A percentile compares a stretch with the other conserved stretches of the same genome.
Evolutionary conservation across 805 yeast genomes (phyloP).

Genomic region (Candida xiaguanensis): DNA sequence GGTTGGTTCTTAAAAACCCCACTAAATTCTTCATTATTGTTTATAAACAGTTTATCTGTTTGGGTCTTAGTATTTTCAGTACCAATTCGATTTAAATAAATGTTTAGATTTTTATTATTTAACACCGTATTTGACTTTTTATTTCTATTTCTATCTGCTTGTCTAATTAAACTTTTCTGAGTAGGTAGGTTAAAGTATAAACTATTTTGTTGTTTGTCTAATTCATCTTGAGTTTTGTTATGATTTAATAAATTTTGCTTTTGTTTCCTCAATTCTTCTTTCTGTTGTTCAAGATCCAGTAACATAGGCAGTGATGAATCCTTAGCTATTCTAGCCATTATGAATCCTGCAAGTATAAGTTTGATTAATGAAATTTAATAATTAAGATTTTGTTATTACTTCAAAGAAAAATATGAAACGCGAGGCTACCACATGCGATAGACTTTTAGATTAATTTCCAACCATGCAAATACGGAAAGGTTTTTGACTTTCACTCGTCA

Average conservation of each 20-base stretch:
- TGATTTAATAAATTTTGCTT: constrained; percentile 1
- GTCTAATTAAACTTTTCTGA: constrained; percentile 2
- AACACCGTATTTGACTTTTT: not conserved
- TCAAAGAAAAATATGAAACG: too few relatives aligned
- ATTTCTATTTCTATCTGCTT: constrained; percentile 4
- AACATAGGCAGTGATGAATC: not conserved
- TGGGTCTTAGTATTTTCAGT: not conserved
- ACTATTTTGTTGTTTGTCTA: constrained; percentile 5
- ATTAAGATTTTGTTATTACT: too few relatives aligned
- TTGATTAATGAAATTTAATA: too few relatives aligned
- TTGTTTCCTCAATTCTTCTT: constrained; percentile 5
- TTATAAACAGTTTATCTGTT: too few relatives aligned
- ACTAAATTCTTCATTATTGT: constrained; percentile 5
- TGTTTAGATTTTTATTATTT: not conserved
- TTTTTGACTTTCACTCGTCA: too few relatives aligned
- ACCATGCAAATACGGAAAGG: too few relatives aligned
- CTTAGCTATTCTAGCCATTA: not conserved
- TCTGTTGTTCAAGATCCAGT: constrained; percentile 1
- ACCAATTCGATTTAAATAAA: not conserved
- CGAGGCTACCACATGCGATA: too few relatives aligned
- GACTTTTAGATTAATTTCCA: too few relatives aligned
- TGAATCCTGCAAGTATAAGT: too few relatives aligned
- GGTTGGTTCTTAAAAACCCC: constrained; percentile 49
- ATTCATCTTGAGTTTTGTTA: constrained; percentile 1
- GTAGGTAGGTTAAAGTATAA: constrained; percentile 2